These are phyloP conservation scores for Pinus tabuliformis DNA, from an alignment of 75 land plant species.

Conservation along the genomic window DNA sequence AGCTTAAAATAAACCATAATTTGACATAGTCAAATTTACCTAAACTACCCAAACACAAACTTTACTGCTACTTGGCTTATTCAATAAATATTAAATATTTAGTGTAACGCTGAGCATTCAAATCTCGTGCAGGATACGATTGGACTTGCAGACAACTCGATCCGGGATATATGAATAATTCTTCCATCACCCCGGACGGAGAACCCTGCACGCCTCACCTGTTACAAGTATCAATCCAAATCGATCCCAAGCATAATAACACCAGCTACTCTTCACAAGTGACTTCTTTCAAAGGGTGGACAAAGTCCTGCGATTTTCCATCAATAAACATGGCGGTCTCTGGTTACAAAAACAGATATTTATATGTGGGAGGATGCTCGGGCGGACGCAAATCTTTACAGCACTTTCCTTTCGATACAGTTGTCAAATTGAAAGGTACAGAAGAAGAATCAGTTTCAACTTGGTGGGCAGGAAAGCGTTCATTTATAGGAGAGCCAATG, in stretches of 20 bases:
- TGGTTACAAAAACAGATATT: constrained; percentile 35
- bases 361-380: constrained; percentile 48
- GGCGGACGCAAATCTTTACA: constrained; percentile 42
- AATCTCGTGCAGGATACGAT: too few species aligned
- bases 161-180: constrained; percentile 55
- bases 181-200: constrained; percentile 3
- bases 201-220: constrained; percentile 42
- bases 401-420: constrained; percentile 71
- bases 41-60: too few species aligned
- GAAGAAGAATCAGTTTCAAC: constrained; percentile 19
- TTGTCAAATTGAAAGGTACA: constrained; percentile 36
- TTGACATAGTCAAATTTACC: too few species aligned
- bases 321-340: constrained; percentile 40
- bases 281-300: constrained; percentile 34
- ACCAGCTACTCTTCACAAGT: constrained; percentile 5
- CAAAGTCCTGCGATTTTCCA: constrained; percentile 62
- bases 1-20: too few species aligned
- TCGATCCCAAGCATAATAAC: neutral
- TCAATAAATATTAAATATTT: too few species aligned
- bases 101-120: too few species aligned
- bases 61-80: too few species aligned
- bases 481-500: constrained; percentile 74
- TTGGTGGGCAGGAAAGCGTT: constrained; percentile 59
- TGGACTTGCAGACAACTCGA: constrained; percentile 30
- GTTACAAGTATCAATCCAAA: constrained; percentile 24